A percentile compares a stretch with the other conserved stretches of the same genome.
These are phyloP conservation scores for Kalanchoe fedtschenkoi DNA, from an alignment of 164 flowering plant species.

Conservation along the genomic window DNA sequence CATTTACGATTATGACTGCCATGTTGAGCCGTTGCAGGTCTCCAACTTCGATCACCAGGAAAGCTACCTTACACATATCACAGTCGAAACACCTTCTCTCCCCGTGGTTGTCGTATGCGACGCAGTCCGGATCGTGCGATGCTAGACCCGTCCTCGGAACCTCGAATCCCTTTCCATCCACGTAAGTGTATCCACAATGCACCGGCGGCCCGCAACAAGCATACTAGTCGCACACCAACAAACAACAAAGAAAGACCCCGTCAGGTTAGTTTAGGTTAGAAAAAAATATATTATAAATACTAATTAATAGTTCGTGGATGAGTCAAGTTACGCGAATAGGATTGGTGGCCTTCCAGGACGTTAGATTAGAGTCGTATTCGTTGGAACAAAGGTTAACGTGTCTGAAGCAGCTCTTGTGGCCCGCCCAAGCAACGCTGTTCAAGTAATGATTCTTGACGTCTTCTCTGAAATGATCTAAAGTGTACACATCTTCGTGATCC, in stretches of 20 bases:
- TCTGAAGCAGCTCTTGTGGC: neutral
- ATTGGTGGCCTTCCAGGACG: neutral
- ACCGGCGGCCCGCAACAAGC: neutral
- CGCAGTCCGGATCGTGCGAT: neutral
- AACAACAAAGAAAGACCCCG: neutral
- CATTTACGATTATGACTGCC: neutral
- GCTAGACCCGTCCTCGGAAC: neutral
- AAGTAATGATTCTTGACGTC: neutral
- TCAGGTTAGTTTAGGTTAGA: neutral
- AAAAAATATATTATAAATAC: neutral
- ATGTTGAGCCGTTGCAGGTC: neutral
- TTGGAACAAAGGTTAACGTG: neutral
- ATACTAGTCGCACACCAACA: neutral
- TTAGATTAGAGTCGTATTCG: neutral
- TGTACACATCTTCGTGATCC: neutral
- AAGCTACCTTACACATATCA: neutral
- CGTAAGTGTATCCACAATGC: neutral
- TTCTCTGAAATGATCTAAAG: neutral
- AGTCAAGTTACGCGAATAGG: constrained; percentile 3
- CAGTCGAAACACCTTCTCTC: neutral
- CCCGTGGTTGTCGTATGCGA: neutral
- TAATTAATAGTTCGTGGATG: too few species aligned
- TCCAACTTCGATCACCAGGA: neutral
- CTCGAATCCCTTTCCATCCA: neutral
- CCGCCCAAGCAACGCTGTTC: neutral